phyloP scores from a whole-genome alignment of 345 rosid genomes.

The Camelina laxa region DNA sequence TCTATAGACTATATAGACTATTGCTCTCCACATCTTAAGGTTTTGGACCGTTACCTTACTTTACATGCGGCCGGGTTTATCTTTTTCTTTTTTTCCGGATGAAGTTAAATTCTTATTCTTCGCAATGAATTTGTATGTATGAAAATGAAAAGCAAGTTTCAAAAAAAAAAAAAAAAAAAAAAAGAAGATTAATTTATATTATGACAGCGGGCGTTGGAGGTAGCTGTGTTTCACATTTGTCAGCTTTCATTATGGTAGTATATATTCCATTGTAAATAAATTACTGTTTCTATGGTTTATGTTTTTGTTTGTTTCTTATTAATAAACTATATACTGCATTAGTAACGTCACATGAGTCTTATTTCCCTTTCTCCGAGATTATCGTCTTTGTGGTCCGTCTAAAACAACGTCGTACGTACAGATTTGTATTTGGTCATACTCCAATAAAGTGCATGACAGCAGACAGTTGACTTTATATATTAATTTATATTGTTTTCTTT shows the following conservation, averaged over 20 bases:
- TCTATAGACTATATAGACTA: constrained; percentile 72
- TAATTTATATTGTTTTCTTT: background rate
- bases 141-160: background rate
- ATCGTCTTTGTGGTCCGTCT: background rate
- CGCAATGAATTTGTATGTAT: background rate
- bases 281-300: background rate
- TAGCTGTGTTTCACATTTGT: background rate
- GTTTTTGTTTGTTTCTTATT: background rate
- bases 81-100: background rate
- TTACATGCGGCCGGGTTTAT: constrained; percentile 85
- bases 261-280: background rate
- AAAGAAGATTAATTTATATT: no score
- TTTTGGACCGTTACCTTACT: constrained; percentile 63
- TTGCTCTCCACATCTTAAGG: constrained; percentile 62
- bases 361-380: background rate
- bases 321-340: background rate
- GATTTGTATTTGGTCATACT: background rate
- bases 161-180: no score
- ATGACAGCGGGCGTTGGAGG: constrained; percentile 63
- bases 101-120: no score
- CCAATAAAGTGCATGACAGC: background rate
- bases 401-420: constrained; percentile 1
- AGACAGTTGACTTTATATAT: background rate
- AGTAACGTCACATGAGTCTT: background rate
- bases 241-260: background rate